Evolutionary conservation across 345 rosid species (phyloP).

Genomic region (Eucalyptus viminalis): DNA sequence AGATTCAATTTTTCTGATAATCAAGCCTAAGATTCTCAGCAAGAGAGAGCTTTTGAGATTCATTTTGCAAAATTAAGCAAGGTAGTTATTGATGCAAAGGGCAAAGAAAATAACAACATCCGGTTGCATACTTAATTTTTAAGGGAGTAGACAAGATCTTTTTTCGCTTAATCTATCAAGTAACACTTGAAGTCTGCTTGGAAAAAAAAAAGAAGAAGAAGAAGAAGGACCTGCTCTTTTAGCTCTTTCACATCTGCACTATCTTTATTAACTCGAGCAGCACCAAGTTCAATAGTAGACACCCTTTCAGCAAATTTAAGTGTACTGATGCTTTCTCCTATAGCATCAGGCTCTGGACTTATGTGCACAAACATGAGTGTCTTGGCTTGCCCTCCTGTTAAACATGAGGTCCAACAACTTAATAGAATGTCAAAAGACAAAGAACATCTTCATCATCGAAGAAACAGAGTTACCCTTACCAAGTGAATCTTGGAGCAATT

Average conservation of each 20-base stretch:
- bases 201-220: not conserved
- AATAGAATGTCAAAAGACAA: not conserved
- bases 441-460: not conserved
- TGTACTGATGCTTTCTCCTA: constrained; percentile 81
- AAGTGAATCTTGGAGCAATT: constrained; percentile 91
- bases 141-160: not conserved
- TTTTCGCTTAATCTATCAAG: not conserved
- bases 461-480: constrained; percentile 14
- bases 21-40: not conserved
- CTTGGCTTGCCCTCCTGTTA: constrained; percentile 93
- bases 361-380: constrained; percentile 96
- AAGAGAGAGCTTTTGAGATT: not conserved
- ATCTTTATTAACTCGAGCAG: constrained; percentile 83
- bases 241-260: constrained; percentile 74
- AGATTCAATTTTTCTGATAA: not conserved
- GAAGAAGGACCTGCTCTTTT: constrained; percentile 56
- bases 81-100: not conserved
- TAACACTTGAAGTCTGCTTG: not conserved
- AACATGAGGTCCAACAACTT: not conserved
- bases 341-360: constrained; percentile 78
- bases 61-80: not conserved
- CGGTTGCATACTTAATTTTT: not conserved
- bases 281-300: constrained; percentile 89
- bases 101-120: not conserved
- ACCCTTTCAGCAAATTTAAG: constrained; percentile 97